phyloP scores from a whole-genome alignment of 2,329 filamentous ascomycete species.

The Hysterium pulicare region DNA sequence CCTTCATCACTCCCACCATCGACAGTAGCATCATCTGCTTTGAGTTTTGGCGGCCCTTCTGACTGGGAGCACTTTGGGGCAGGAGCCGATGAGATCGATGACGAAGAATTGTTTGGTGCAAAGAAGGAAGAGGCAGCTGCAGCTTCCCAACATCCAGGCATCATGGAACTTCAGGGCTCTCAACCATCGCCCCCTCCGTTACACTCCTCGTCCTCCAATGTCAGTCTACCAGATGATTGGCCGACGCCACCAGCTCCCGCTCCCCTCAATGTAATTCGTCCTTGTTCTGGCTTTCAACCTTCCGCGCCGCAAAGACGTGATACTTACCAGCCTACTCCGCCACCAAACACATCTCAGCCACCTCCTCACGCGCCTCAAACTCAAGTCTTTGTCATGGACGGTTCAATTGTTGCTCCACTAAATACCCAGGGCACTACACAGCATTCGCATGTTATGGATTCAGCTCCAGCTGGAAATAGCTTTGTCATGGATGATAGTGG shows the following conservation, averaged over 20 bases:
- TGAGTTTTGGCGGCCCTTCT: conserved; percentile 33
- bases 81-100: conserved; percentile 32
- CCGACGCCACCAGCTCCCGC: conserved; percentile 27
- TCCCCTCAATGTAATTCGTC: conserved; percentile 8
- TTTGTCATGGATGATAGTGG: conserved; percentile 8
- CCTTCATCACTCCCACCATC: conserved; percentile 16
- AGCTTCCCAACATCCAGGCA: conserved; percentile 19
- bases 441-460: too few relatives aligned
- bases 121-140: conserved; percentile 20
- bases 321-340: conserved; percentile 31
- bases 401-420: not conserved
- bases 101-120: conserved; percentile 29
- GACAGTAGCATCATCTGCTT: conserved; percentile 19
- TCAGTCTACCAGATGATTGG: conserved; percentile 19
- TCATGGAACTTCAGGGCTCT: conserved; percentile 27
- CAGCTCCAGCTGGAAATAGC: not conserved
- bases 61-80: conserved; percentile 38
- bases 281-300: conserved; percentile 4
- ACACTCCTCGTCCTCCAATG: conserved; percentile 4
- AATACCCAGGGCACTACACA: not conserved
- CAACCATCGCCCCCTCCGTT: conserved; percentile 21
- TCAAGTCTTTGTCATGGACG: conserved; percentile 20
- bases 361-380: not conserved
- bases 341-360: conserved; percentile 15
- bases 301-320: conserved; percentile 12